Conservation (phyloP, 768 basidiomycete species). For the Tulasnella sp. region DNA sequence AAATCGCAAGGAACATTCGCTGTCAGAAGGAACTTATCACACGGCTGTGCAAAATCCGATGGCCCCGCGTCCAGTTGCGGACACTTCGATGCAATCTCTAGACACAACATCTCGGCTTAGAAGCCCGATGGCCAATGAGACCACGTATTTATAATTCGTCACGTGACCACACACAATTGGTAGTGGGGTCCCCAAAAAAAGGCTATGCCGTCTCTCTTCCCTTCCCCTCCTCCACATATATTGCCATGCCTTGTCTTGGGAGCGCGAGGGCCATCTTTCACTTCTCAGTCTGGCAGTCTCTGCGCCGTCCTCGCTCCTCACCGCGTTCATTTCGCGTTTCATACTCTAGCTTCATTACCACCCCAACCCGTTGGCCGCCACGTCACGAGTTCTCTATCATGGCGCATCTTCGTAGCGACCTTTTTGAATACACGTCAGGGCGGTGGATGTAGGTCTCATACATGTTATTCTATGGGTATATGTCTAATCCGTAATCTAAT, state of each 20-base stretch:
- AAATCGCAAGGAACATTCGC: too few relatives aligned
- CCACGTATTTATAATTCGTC: too few relatives aligned
- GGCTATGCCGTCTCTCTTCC: background rate
- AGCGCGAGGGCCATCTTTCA: background rate
- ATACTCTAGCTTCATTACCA: constrained; percentile 21
- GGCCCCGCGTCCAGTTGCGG: too few relatives aligned
- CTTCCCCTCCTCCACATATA: background rate
- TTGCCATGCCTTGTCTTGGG: background rate
- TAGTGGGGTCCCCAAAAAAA: background rate
- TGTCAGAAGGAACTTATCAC: too few relatives aligned
- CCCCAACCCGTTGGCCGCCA: constrained; percentile 20
- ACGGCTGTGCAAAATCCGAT: too few relatives aligned
- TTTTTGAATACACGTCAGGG: constrained; percentile 25
- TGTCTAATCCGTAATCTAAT: constrained; percentile 14
- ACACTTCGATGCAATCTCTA: too few relatives aligned
- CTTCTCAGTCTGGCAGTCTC: constrained; percentile 4
- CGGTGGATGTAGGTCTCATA: constrained; percentile 24
- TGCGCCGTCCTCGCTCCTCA: constrained; percentile 22
- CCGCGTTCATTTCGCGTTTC: constrained; percentile 21
- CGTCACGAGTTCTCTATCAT: constrained; percentile 19
- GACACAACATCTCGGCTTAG: too few relatives aligned
- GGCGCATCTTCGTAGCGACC: constrained; percentile 17
- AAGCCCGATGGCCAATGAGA: too few relatives aligned
- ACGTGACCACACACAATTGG: too few relatives aligned
- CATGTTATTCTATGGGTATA: constrained; percentile 16